Conservation (phyloP, 2,329 filamentous ascomycete species). For the Arachnomyces sp. region DNA sequence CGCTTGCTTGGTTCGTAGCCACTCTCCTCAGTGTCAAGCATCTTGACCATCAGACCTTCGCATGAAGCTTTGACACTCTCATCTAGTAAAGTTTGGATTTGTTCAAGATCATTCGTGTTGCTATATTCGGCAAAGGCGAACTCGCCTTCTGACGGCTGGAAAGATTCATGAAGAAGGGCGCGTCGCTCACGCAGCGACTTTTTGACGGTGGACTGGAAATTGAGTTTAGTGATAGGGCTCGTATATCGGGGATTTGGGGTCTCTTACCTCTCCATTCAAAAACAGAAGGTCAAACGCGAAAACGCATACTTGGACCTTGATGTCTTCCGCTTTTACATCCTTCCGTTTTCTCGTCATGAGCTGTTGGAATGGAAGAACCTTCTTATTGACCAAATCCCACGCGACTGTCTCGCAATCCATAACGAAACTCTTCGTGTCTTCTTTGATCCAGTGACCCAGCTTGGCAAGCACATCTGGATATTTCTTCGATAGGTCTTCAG, state of each 20-base stretch:
- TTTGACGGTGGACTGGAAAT: conserved; percentile 60
- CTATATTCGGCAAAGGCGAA: conserved; percentile 83
- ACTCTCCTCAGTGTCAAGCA: conserved; percentile 87
- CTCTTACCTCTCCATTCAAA: conserved; percentile 67
- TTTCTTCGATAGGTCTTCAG: conserved; percentile 92
- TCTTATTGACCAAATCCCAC: conserved; percentile 92
- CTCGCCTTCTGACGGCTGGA: conserved; percentile 73
- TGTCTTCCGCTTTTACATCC: conserved; percentile 89
- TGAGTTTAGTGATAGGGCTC: conserved; percentile 3
- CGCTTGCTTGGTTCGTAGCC: conserved; percentile 94
- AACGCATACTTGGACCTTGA: conserved; percentile 94
- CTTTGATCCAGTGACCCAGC: conserved; percentile 79
- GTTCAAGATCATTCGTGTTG: conserved; percentile 80
- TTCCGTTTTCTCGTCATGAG: conserved; percentile 97
- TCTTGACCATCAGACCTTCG: conserved; percentile 98
- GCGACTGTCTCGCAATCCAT: conserved; percentile 97
- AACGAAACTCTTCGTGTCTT: conserved; percentile 86
- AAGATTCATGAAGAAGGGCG: conserved; percentile 63
- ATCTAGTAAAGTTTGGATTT: conserved; percentile 86
- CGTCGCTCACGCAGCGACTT: conserved; percentile 79
- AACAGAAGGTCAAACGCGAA: conserved; percentile 95
- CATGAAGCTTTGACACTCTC: conserved; percentile 93
- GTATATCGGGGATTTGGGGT: neutral
- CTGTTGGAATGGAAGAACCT: conserved; percentile 93
- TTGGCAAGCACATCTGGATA: conserved; percentile 93